phyloP scores from a whole-genome alignment of 78 protist genomes.

The Creolimax fragrantissima region DNA sequence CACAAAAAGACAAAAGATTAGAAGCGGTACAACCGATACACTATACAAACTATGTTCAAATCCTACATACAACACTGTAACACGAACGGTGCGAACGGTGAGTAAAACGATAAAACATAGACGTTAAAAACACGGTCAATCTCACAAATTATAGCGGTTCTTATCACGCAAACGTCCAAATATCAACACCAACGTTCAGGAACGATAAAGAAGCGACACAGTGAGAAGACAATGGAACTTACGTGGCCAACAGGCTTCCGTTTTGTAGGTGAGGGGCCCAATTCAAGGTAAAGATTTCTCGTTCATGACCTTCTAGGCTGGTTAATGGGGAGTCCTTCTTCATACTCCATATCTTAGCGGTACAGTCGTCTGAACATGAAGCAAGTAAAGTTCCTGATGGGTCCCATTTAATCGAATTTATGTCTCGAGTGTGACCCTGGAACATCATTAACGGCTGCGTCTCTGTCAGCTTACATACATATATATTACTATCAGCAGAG shows the following conservation, averaged over 20 bases:
- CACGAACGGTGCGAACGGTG: too few species aligned
- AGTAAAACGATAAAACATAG: too few species aligned
- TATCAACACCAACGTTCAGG: too few species aligned
- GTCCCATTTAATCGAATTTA: conserved; percentile 83
- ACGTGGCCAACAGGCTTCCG: not conserved
- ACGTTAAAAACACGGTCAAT: too few species aligned
- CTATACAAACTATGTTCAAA: too few species aligned
- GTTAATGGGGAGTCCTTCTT: conserved; percentile 23
- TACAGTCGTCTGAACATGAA: conserved; percentile 84
- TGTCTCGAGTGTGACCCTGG: conserved; percentile 45
- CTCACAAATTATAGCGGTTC: too few species aligned
- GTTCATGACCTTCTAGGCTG: conserved; percentile 48
- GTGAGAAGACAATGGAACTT: not conserved
- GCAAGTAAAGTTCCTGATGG: conserved; percentile 79
- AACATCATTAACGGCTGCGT: not conserved
- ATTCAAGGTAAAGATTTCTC: conserved; percentile 71
- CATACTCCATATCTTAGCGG: conserved; percentile 74
- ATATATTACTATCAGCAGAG: conserved; percentile 9
- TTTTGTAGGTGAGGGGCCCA: conserved; percentile 38
- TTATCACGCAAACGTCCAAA: too few species aligned
- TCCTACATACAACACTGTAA: too few species aligned
- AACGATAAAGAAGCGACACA: too few species aligned
- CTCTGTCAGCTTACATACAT: conserved; percentile 10
- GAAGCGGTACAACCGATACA: too few species aligned
- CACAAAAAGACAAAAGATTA: not conserved